Evolutionary conservation across 306 rosid species (phyloP), one percentile per base, ranked within the genome.

Genomic region (Canavalia ensiformis): DNA sequence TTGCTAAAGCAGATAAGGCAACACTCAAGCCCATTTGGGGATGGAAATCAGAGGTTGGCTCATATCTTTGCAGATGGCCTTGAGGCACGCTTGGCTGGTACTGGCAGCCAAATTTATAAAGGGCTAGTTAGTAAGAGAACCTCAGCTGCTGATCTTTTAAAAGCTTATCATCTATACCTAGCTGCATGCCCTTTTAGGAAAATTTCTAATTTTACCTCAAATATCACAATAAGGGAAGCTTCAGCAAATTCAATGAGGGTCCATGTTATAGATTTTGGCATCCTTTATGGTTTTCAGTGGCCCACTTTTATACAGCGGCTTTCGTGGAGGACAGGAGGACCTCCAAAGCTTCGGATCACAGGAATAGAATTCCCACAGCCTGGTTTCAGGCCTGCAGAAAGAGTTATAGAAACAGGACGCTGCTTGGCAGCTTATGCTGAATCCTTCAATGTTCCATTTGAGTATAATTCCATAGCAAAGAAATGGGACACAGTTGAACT

Each of bases 211-310:
- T 91, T 90, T 83, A 71, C 85, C 8, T 85, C 98, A 52, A 95
- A 91, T 78, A 78, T 57, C 84, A 89, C 91, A 42, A 92, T 90
- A 84, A 86, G 60, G 80, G 12, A 9, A 4, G 75, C 80, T n/a
- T 70, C 89, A 2, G 62, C 8, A 34, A 86, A 77, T 44, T 84
- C 91, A 71, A 75, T 81, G 57, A 88, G 86, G 82, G 57, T 95
- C 66, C 99, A 95, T 76, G 88, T 95, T 77, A 87, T 95, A 74
- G 98, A 92, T 80, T 93, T 95, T 57, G 99, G 99, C 64, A 95
- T 93, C 83, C 97, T 88, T 82, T 95, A 92, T 77, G 99, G 99
- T 78, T 90, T 96, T 82, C 99, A 96, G 65, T 93, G 99, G 99
- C 98, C 99, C 7, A 93, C 97, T 81, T 84, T 92, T 13, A 87